Evolutionary conservation across 768 basidiomycete species (phyloP).

Genomic region (Plicaturopsis crispa): DNA sequence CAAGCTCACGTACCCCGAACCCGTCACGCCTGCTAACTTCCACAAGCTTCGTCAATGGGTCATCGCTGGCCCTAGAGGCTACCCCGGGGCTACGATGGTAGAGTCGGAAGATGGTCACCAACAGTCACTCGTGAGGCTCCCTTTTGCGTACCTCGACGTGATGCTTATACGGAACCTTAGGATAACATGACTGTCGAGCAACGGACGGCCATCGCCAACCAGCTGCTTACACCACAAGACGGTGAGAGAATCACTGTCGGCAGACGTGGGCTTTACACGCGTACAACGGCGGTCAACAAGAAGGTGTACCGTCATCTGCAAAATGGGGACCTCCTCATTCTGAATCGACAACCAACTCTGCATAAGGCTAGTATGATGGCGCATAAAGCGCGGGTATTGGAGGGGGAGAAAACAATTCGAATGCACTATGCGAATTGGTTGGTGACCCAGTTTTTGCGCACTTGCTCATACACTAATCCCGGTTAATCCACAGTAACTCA

Average conservation of each 20-base stretch:
- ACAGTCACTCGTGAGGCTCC: constrained; percentile 61
- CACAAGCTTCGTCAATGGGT: constrained; percentile 84
- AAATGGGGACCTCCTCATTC: constrained; percentile 91
- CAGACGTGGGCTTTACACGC: constrained; percentile 59
- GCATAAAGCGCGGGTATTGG: constrained; percentile 84
- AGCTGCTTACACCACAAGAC: constrained; percentile 86
- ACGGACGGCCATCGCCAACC: constrained; percentile 91
- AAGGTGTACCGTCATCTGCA: constrained; percentile 94
- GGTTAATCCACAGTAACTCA: constrained; percentile 62
- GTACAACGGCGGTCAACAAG: constrained; percentile 82
- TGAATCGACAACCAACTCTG: constrained; percentile 96
- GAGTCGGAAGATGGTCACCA: constrained; percentile 93
- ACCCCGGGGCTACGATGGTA: constrained; percentile 92
- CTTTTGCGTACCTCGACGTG: not conserved
- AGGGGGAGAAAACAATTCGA: constrained; percentile 96
- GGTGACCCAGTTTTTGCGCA: constrained; percentile 16
- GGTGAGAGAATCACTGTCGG: constrained; percentile 34
- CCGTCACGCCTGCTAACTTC: constrained; percentile 88
- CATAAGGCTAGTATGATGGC: constrained; percentile 99
- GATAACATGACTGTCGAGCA: constrained; percentile 84
- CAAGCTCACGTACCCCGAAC: constrained; percentile 96
- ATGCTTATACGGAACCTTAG: too few relatives aligned
- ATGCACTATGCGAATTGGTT: constrained; percentile 99
- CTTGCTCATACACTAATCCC: constrained; percentile 9
- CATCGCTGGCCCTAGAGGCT: constrained; percentile 79